Conservation (phyloP, 139 green algal genomes). For the Astrephomene gubernaculifera region DNA sequence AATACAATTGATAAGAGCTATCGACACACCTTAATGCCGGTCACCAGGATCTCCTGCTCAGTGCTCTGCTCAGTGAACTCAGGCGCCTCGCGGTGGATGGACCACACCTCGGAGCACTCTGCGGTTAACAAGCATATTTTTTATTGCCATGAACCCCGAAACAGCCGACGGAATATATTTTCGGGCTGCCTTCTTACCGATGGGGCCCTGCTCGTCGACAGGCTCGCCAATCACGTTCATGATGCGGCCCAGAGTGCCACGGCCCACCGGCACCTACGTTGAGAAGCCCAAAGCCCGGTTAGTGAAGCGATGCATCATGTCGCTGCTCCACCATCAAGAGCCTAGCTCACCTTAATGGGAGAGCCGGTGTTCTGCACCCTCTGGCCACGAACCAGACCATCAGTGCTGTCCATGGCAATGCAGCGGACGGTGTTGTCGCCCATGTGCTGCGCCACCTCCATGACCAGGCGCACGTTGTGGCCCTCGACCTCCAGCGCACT, state of each 20-base stretch:
- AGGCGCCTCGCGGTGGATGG: conserved; percentile 98
- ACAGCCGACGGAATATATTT: neutral
- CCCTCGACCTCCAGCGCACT: conserved; percentile 91
- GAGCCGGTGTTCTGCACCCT: conserved; percentile 90
- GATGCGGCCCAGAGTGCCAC: conserved; percentile 97
- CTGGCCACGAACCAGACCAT: conserved; percentile 96
- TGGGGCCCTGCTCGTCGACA: conserved; percentile 97
- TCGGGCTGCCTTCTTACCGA: conserved; percentile 70
- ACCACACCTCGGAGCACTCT: conserved; percentile 79
- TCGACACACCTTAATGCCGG: conserved; percentile 97
- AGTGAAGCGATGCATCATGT: neutral
- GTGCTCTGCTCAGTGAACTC: conserved; percentile 96
- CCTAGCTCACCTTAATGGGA: conserved; percentile 90
- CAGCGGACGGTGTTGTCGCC: conserved; percentile 97
- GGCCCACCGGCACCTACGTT: conserved; percentile 92
- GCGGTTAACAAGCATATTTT: too few species aligned
- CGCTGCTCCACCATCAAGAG: neutral
- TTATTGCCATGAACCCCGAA: too few species aligned
- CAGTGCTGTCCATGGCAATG: conserved; percentile 99
- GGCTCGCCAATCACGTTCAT: conserved; percentile 99
- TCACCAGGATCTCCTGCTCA: conserved; percentile 98
- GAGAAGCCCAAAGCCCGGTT: neutral
- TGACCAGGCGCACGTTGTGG: conserved; percentile 91
- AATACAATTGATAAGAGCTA: too few species aligned
- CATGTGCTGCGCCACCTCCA: conserved; percentile 98